A percentile compares a stretch with the other conserved stretches of the same genome.
Conservation (phyloP, 768 basidiomycete species). For the Termitomyces sp. region DNA sequence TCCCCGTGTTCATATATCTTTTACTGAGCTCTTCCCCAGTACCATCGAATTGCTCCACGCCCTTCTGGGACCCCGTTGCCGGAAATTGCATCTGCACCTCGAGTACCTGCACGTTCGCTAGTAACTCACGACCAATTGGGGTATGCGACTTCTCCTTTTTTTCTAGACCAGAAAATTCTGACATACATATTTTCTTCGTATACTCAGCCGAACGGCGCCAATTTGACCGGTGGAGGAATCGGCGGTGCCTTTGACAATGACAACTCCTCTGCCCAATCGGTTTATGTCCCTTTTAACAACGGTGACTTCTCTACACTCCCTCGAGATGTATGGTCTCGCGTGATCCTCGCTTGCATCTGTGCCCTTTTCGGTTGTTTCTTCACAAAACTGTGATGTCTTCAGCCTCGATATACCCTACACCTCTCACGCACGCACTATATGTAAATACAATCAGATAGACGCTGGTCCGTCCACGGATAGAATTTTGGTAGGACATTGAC, state of each 20-base stretch:
- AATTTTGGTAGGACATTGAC: neutral
- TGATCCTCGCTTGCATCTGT: conserved; percentile 30
- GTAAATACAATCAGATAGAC: neutral
- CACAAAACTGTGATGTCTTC: neutral
- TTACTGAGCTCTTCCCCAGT: conserved; percentile 31
- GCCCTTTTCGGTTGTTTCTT: conserved; percentile 29
- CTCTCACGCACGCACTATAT: neutral
- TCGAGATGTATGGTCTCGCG: conserved; percentile 25
- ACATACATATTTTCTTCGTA: neutral
- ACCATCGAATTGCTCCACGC: conserved; percentile 65
- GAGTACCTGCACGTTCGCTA: conserved; percentile 52
- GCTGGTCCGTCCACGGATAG: neutral
- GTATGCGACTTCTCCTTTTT: conserved; percentile 29
- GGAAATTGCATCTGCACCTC: conserved; percentile 60
- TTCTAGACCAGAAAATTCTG: neutral
- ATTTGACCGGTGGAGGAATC: conserved; percentile 57
- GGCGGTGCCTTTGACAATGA: conserved; percentile 26
- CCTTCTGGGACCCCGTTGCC: conserved; percentile 75
- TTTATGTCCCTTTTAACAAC: conserved; percentile 46
- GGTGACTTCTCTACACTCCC: conserved; percentile 23
- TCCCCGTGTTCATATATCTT: neutral
- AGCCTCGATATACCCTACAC: neutral
- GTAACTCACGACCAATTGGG: conserved; percentile 59
- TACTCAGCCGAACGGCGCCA: conserved; percentile 59
- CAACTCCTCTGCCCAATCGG: conserved; percentile 19